phyloP scores from a whole-genome alignment of 805 yeast genomes.

The Zygosaccharomyces rouxii region DNA sequence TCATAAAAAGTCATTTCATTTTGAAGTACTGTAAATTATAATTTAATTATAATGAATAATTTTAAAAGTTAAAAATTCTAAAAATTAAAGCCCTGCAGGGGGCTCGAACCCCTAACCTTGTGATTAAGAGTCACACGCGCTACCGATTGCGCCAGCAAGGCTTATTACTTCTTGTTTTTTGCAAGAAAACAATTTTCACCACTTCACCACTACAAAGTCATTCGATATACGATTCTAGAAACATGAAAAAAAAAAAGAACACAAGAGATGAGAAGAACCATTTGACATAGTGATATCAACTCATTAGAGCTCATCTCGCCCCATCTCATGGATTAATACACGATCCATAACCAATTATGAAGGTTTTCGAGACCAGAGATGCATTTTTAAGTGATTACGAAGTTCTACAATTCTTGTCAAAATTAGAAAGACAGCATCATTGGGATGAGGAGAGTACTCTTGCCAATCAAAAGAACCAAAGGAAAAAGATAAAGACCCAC shows the following conservation, averaged over 20 bases:
- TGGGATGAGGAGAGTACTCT: slow-evolving; percentile 31
- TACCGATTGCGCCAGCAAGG: slow-evolving; percentile 25
- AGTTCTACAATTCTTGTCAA: slow-evolving; percentile 46
- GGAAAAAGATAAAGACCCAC: slow-evolving; percentile 26
- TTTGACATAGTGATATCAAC: background rate
- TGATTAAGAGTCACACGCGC: slow-evolving; percentile 24
- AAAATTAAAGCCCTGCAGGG: slow-evolving; percentile 20
- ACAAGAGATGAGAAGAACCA: background rate
- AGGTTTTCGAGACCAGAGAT: slow-evolving; percentile 45
- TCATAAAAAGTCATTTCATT: background rate
- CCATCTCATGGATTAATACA: background rate
- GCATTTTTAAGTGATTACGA: slow-evolving; percentile 56
- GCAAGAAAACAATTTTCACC: background rate
- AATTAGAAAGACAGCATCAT: slow-evolving; percentile 37
- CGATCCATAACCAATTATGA: slow-evolving; percentile 27
- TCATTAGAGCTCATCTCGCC: background rate
- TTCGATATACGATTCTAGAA: background rate
- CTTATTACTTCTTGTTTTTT: background rate
- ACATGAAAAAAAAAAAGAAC: background rate
- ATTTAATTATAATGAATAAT: background rate
- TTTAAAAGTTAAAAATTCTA: background rate
- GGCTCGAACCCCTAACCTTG: slow-evolving; percentile 25
- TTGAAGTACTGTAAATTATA: too few relatives aligned
- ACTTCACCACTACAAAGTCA: background rate
- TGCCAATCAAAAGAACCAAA: slow-evolving; percentile 17